Base-by-base conservation (phyloP, 129 eudicot genomes). In the Erigeron canadensis region DNA sequence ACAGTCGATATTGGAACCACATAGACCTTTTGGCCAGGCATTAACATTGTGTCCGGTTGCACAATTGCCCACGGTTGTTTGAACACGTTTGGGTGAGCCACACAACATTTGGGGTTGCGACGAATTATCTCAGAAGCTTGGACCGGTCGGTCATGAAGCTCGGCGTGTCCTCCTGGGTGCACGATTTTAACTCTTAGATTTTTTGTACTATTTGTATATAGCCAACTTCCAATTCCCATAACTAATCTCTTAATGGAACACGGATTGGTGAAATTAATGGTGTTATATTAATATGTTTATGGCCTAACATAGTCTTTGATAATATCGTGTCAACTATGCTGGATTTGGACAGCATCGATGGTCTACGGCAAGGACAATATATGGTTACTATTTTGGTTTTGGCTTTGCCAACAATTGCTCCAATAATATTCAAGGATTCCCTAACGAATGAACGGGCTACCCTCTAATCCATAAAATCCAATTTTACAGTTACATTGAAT, bases 91-190 rank as follows among this genome's bases (percentile, higher is more conserved):
- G 92, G 86, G 61, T 89, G 85, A 3, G 86, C 86, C 39, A 89
- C 83, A 2, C 89, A 84, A 48, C 87, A 86, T 71, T 68, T 84
- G 3, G 96, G 96, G 74, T 89, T 84, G 6, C 86, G 75, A 11
- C 59, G 79, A 15, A 89, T 77, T 39, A 89, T 66, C 9, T 86
- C 96, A 11, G 87, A 61, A 0, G 80, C 96, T 16, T 70, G 60
- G 51, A 89, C 70, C 0, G 92, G 96, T 41, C 82, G 73, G 16
- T 89, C 90, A 42, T 89, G 89, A 19, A 89, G 86, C 81, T 89
- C 92, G 3, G 87, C 82, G 11, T 82, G 96, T 4, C 96, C 92
- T 1, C 96, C 96, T 0, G 86, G 92, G 37, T 89, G 90, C 50
- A 86, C 90, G 57, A 89, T 80, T 79, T 86, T 86, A 47, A 89